Evolutionary conservation across 352 stramenopile species (phyloP), one percentile per base, ranked within the genome.

Genomic region (Phytophthora idaei): DNA sequence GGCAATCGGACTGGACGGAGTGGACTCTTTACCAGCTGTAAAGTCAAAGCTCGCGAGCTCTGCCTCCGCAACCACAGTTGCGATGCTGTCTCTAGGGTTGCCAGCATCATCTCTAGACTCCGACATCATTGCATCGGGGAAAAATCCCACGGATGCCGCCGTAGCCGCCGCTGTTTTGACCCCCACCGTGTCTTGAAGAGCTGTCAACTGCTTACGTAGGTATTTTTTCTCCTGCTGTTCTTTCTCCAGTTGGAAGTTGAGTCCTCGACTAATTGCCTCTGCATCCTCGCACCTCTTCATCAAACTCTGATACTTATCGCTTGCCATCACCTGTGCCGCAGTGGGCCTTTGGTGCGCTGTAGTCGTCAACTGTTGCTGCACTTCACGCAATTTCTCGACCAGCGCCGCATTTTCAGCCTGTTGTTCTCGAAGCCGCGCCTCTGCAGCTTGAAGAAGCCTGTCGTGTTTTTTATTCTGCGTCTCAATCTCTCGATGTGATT

Each of bases 221-320:
- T 83, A 90, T 17, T 89, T 90, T 54, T 93, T 94, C 71, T 93
- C 83, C 25, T 93, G 72, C 47, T 89, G 77, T 17, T 87, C 82
- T 48, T 93, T 92, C 37, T 90, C 72, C 11, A 94, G 53, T 63
- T 94, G 87, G 52, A 87, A 92, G 9, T 79, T 80, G 6, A 92
- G 65, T 17, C 83, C 84, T 4, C 83, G 76, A 41, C 77, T 71
- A 44, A 92, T 89, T 10, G 87, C 84, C 46, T 93, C 87, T 0
- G 83, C 74, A 57, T 93, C 79, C 41, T 94, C 76, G 29, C 61
- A 83, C 28, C 74, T 67, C 47, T 88, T 90, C 29, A 90, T 5
- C 14, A 93, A 53, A 27, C 34, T 67, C 59, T 89, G 80, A 61
- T 86, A 89, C 55, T 87, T 79, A 4, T 78, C 71, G 37, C 75